Evolutionary conservation across 768 basidiomycete genomes (phyloP).

Genomic region (Phlegmacium glaucopus): DNA sequence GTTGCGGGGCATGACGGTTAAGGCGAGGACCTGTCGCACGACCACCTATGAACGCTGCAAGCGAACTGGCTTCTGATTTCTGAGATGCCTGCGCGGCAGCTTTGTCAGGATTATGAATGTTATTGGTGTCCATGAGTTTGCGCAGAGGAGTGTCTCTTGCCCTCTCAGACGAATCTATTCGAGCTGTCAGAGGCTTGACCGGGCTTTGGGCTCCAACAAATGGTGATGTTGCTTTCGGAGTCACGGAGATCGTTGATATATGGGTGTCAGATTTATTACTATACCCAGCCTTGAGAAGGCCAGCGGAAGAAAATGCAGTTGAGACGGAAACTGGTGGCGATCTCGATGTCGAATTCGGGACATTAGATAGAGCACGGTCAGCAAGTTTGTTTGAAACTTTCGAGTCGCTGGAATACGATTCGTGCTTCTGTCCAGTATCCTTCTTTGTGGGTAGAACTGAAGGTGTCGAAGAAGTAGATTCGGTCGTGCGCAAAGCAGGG

Average conservation of each 20-base stretch:
- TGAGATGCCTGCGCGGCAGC: conserved; percentile 16
- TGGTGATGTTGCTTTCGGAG: conserved; percentile 1
- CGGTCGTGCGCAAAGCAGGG: background rate
- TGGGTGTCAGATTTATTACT: background rate
- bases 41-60: conserved; percentile 82
- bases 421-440: background rate
- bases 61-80: conserved; percentile 55
- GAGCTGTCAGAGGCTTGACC: background rate
- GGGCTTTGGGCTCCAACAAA: background rate
- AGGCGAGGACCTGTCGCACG: conserved; percentile 71
- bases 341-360: conserved; percentile 8
- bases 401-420: conserved; percentile 1
- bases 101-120: conserved; percentile 20
- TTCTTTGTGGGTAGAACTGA: conserved; percentile 5
- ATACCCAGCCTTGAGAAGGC: background rate
- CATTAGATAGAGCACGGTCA: conserved; percentile 6
- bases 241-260: background rate
- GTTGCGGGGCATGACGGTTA: conserved; percentile 69
- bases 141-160: conserved; percentile 16
- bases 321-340: conserved; percentile 1
- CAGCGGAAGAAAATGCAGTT: background rate
- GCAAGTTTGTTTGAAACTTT: conserved; percentile 1
- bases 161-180: conserved; percentile 1
- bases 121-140: conserved; percentile 22
- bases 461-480: background rate